A percentile compares a stretch with the other conserved stretches of the same genome.
These are phyloP conservation scores for Platanus orientalis DNA, from an alignment of 164 flowering plant species.

Conservation along the genomic window DNA sequence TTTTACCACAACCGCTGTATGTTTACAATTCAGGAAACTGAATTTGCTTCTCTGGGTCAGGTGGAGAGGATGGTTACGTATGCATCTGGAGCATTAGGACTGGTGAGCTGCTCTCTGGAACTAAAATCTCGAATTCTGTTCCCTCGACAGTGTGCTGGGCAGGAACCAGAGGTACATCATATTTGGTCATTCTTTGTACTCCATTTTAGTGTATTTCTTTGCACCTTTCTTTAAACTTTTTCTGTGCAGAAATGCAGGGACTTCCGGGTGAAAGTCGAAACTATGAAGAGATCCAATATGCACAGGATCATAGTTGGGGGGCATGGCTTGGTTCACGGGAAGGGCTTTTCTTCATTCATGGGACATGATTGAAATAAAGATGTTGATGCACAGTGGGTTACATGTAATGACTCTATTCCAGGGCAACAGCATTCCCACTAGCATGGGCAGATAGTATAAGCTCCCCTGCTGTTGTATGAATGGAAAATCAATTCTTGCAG, in stretches of 20 bases:
- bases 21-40: neutral
- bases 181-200: no score
- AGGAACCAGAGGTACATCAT: constrained; percentile 9
- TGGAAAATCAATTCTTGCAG: neutral
- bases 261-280: constrained; percentile 6
- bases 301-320: no score
- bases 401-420: neutral
- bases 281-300: no score
- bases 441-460: neutral
- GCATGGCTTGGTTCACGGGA: constrained; percentile 76
- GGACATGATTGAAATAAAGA: constrained; percentile 19
- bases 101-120: constrained; percentile 64
- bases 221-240: no score
- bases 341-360: constrained; percentile 46
- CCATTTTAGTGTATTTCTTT: neutral
- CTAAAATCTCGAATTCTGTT: constrained; percentile 39
- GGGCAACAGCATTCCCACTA: neutral
- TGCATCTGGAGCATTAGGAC: constrained; percentile 83
- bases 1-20: constrained; percentile 2
- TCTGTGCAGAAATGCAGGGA: constrained; percentile 15
- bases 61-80: constrained; percentile 75
- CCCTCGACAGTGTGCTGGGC: constrained; percentile 58
- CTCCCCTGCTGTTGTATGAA: neutral
- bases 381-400: neutral
- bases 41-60: constrained; percentile 27